phyloP scores from a whole-genome alignment of 768 basidiomycete species.

The Agaricus blazei region DNA sequence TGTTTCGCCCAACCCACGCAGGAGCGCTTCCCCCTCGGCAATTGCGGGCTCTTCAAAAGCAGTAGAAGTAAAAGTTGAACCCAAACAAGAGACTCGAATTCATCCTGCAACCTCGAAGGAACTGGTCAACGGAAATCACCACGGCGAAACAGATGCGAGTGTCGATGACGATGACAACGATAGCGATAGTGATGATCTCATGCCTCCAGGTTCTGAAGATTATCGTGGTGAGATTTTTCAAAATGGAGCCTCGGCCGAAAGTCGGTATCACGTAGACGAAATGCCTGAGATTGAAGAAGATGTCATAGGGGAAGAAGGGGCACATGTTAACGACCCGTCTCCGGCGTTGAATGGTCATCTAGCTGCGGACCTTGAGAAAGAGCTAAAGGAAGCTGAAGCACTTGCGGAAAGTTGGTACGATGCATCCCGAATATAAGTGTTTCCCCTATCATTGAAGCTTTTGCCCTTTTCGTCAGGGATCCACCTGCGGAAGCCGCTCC shows the following conservation, averaged over 20 bases:
- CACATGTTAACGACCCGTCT: no score
- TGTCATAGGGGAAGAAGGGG: neutral
- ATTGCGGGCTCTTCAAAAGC: no score
- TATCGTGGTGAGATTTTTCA: constrained; percentile 8
- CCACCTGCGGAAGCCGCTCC: neutral
- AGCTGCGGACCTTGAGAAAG: neutral
- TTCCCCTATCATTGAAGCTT: no score
- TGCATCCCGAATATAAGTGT: no score
- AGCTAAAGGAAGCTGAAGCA: no score
- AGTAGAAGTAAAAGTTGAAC: neutral
- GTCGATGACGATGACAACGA: neutral
- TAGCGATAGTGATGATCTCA: neutral
- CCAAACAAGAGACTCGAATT: neutral
- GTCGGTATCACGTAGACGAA: neutral
- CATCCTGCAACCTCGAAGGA: neutral
- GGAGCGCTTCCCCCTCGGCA: neutral
- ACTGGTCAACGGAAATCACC: neutral
- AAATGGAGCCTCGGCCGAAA: neutral
- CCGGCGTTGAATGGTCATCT: neutral
- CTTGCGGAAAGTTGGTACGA: no score
- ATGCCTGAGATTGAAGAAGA: neutral
- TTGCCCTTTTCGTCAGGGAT: neutral
- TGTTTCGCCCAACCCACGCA: neutral
- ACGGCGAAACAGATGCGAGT: neutral
- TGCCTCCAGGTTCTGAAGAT: constrained; percentile 1